phyloP scores from a whole-genome alignment of 768 basidiomycete genomes.

The Arthromyces matolae region DNA sequence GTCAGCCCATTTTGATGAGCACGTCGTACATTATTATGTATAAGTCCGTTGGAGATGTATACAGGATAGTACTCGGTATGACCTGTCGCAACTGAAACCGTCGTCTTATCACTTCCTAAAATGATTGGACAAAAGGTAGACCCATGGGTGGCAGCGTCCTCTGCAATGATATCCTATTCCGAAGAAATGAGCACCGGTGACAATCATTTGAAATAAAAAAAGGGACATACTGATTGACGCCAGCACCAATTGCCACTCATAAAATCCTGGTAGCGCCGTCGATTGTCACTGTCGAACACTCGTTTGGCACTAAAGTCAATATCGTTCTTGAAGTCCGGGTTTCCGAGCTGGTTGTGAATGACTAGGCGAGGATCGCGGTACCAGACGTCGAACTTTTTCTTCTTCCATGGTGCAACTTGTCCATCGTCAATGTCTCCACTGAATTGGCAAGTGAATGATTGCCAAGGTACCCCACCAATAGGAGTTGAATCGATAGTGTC shows the following conservation, averaged over 20 bases:
- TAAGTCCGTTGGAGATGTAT: constrained; percentile 7
- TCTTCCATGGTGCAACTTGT: constrained; percentile 29
- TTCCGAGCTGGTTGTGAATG: constrained; percentile 26
- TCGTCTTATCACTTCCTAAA: constrained; percentile 28
- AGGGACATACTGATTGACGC: constrained; percentile 19
- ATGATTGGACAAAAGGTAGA: constrained; percentile 19
- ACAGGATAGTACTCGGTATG: constrained; percentile 14
- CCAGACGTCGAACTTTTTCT: constrained; percentile 26
- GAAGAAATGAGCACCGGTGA: neutral
- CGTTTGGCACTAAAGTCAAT: constrained; percentile 31
- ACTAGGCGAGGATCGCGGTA: constrained; percentile 27
- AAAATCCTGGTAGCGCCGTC: constrained; percentile 18
- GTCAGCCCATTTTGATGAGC: constrained; percentile 16
- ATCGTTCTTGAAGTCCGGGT: constrained; percentile 30
- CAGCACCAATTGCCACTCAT: constrained; percentile 25
- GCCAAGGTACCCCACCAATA: constrained; percentile 35
- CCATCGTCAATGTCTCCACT: constrained; percentile 16
- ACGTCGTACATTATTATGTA: constrained; percentile 4
- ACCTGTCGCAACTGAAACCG: constrained; percentile 23
- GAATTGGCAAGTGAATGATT: constrained; percentile 27
- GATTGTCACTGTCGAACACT: constrained; percentile 15
- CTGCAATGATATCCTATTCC: constrained; percentile 10
- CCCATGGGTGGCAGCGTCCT: constrained; percentile 13
- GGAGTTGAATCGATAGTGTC: constrained; percentile 31
- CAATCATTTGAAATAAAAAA: neutral